Evolutionary conservation across 345 rosid genomes (phyloP).

Genomic region (Pistacia integerrima): DNA sequence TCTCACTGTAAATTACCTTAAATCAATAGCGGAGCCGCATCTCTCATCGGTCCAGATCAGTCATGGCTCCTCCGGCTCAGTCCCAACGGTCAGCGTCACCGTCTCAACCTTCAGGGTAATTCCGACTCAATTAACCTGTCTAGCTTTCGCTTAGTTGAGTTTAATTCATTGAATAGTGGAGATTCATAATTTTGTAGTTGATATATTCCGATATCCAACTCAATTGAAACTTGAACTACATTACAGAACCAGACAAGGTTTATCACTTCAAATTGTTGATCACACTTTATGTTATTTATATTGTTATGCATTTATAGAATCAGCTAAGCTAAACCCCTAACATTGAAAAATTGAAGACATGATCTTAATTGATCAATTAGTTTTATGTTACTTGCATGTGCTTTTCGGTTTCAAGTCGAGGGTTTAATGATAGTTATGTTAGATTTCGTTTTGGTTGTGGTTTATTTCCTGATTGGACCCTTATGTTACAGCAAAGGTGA

Average conservation of each 20-base stretch:
- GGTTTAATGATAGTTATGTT: neutral
- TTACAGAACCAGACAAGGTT: neutral
- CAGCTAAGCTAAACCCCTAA: neutral
- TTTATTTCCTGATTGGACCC: neutral
- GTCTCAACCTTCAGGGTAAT: constrained; percentile 97
- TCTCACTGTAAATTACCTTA: constrained; percentile 21
- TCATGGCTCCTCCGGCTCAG: constrained; percentile 87
- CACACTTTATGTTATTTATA: neutral
- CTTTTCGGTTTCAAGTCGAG: neutral
- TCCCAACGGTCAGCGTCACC: constrained; percentile 86
- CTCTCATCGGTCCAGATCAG: constrained; percentile 14
- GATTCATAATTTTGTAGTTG: neutral
- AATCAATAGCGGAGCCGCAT: neutral
- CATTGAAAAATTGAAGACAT: too few species aligned
- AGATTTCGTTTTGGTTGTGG: neutral
- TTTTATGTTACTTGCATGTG: constrained; percentile 3
- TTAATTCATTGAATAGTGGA: neutral
- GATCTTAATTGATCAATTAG: neutral
- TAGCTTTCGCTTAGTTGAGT: constrained; percentile 4
- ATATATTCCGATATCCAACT: neutral
- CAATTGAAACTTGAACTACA: constrained; percentile 14
- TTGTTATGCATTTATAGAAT: neutral
- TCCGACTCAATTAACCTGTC: constrained; percentile 6
- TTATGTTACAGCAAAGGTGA: constrained; percentile 74
- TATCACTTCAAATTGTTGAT: neutral